Percentiles rank a stretch among this genome's conserved stretches.
These are phyloP conservation scores for Cucurbitaria berberidis DNA, from an alignment of 2,329 filamentous ascomycete genomes.

Conservation along the genomic window DNA sequence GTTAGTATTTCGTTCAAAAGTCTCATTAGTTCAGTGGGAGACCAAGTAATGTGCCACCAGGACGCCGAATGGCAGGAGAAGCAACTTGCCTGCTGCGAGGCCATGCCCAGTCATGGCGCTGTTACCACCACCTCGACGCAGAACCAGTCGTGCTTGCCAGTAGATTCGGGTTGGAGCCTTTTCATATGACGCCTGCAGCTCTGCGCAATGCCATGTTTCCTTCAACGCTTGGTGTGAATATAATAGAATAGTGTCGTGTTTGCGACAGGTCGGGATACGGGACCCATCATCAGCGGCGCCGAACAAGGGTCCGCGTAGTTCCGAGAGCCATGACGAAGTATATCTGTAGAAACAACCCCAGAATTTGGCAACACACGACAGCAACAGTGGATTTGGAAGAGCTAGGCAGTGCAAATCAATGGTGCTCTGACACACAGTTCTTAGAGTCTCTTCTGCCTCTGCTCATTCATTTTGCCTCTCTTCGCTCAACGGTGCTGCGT, in stretches of 20 bases:
- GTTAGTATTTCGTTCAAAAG: conserved; percentile 31
- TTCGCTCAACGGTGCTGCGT: neutral
- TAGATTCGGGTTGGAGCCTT: conserved; percentile 21
- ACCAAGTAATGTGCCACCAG: conserved; percentile 2
- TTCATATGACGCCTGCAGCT: conserved; percentile 20
- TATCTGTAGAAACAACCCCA: conserved; percentile 33
- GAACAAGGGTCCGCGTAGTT: neutral
- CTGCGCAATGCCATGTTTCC: conserved; percentile 4
- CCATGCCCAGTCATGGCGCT: conserved; percentile 26
- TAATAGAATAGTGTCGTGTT: neutral
- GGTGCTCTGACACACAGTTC: neutral
- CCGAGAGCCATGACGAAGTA: conserved; percentile 9
- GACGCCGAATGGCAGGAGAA: neutral
- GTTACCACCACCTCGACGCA: conserved; percentile 18
- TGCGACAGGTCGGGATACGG: neutral
- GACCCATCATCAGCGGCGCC: neutral
- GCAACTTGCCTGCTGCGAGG: conserved; percentile 26
- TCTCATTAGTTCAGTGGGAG: too few species aligned
- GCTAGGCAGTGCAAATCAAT: neutral
- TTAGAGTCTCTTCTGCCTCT: neutral
- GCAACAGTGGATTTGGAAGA: neutral
- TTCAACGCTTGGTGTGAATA: neutral
- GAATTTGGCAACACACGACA: conserved; percentile 18
- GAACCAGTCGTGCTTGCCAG: conserved; percentile 12
- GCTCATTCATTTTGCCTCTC: neutral